A percentile compares a stretch with the other conserved stretches of the same genome.
Conservation (phyloP, 371 early-diverging fungal species). For the Ordospora colligata region DNA sequence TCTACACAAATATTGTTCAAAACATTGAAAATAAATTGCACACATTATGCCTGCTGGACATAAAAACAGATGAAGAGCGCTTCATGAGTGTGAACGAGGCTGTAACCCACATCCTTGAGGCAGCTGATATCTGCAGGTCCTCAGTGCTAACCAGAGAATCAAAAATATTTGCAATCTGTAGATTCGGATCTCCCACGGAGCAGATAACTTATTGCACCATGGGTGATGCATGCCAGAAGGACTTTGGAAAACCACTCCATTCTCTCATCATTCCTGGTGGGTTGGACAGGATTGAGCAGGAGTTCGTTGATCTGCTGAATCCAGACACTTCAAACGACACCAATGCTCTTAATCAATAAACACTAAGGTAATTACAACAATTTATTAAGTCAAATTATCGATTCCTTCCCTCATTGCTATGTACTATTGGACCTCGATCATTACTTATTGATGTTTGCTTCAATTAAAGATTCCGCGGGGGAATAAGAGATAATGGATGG, state of each 20-base stretch:
- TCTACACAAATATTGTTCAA: slow-evolving; percentile 78
- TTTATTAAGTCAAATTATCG: no score
- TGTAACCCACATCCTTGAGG: slow-evolving; percentile 77
- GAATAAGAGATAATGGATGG: no score
- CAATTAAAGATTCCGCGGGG: no score
- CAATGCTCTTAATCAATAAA: neutral
- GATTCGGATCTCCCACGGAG: slow-evolving; percentile 75
- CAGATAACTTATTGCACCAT: slow-evolving; percentile 75
- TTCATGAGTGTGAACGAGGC: slow-evolving; percentile 93
- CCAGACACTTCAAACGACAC: neutral
- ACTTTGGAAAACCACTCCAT: slow-evolving; percentile 86
- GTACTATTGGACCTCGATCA: no score
- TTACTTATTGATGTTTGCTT: no score
- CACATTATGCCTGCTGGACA: slow-evolving; percentile 89
- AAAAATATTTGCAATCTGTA: slow-evolving; percentile 79
- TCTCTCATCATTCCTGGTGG: slow-evolving; percentile 77
- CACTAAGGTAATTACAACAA: neutral
- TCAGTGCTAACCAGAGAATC: slow-evolving; percentile 65
- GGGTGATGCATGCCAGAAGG: slow-evolving; percentile 65
- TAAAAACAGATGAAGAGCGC: slow-evolving; percentile 86
- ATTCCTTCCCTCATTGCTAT: no score
- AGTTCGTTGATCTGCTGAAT: slow-evolving; percentile 60
- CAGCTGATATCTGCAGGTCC: slow-evolving; percentile 65
- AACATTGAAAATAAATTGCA: slow-evolving; percentile 77
- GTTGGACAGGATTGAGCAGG: slow-evolving; percentile 84